Conservation (phyloP, 2,329 filamentous ascomycete species). For the Ophiostoma novo-ulmi region DNA sequence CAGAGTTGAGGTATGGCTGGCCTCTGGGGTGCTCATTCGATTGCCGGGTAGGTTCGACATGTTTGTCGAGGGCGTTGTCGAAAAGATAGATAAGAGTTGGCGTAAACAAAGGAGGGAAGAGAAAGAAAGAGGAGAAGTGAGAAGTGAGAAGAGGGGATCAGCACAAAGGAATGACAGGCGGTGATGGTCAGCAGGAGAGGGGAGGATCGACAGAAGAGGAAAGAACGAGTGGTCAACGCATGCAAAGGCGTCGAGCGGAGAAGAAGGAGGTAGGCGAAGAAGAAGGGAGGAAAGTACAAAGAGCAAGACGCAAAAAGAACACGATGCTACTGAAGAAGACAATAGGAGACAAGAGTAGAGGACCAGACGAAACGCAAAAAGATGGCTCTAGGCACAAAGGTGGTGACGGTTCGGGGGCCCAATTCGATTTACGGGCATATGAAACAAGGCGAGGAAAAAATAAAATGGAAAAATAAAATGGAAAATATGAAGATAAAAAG, state of each 20-base stretch:
- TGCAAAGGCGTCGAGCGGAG: constrained; percentile 4
- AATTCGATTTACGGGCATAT: constrained; percentile 32
- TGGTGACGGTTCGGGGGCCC: constrained; percentile 20
- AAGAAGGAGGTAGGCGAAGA: constrained; percentile 15
- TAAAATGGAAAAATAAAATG: constrained; percentile 14
- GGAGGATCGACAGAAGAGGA: constrained; percentile 10
- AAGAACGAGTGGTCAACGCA: constrained; percentile 14
- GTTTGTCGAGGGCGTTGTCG: constrained; percentile 32
- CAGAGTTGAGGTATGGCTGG: constrained; percentile 72
- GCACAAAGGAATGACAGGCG: constrained; percentile 2
- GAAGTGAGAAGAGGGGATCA: background rate
- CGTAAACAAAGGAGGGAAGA: background rate
- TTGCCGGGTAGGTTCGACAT: constrained; percentile 72
- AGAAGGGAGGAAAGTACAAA: constrained; percentile 22
- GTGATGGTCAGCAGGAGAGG: constrained; percentile 6
- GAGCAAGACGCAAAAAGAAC: constrained; percentile 12
- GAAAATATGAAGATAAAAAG: constrained; percentile 9
- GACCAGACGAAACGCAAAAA: constrained; percentile 8
- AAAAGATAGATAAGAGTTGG: background rate
- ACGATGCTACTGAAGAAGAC: constrained; percentile 22
- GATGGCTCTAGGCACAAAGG: constrained; percentile 17
- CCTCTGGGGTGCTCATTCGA: constrained; percentile 95
- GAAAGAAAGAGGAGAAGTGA: background rate
- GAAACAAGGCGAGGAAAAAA: constrained; percentile 35
- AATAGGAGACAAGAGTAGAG: constrained; percentile 18